Base-by-base conservation (phyloP, 2,329 filamentous ascomycete species). In the Fusarium praegraminearum region DNA sequence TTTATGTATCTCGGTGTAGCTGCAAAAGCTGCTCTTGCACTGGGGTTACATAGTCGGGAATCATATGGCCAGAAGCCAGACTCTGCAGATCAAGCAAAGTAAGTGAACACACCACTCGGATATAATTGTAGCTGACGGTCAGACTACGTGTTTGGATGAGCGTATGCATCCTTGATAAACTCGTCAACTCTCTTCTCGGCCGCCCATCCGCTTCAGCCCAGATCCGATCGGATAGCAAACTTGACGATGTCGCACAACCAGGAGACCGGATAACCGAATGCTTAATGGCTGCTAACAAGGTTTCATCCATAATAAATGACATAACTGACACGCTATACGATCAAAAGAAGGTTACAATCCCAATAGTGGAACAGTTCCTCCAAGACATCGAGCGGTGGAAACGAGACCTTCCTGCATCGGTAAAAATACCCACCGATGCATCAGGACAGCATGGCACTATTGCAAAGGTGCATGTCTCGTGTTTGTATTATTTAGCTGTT, bases 1-100 rank as follows among this genome's bases (percentile, higher is more conserved):
- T 90, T 88, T 55, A 89, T 90, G 85, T 90, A 90, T 57, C 75
- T 90, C 4, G 87, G 87, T 0, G 83, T 90, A 11, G 87, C 88
- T 2, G 81, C 85, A 0, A 83, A 86, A 55, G 85, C 87, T 1
- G 87, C 88, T 1, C 83, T 85, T 5, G 85, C 86, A 0, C 71
- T 90, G 1, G 88, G 88, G 0, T 71, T 90, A 9, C 86, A 89
- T 53, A 77, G 71, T 9, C 47, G 70, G 30, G 73, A 75, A 40
- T 73, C 71, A 3, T 75, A 75, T n/a, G 43, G 65, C 3, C 56
- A 61, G 3, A 45, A 62, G 1, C 71, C 55, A 15, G 70, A 55
- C 4, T 20, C 41, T 5, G 65, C 53, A 10, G 71, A 73, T 18
- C 71, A 70, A 10, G 20, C 61, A 18, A 73, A 73, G 73, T 75